phyloP scores from a whole-genome alignment of 2,329 filamentous ascomycete species.

The Cucurbitaria berberidis region DNA sequence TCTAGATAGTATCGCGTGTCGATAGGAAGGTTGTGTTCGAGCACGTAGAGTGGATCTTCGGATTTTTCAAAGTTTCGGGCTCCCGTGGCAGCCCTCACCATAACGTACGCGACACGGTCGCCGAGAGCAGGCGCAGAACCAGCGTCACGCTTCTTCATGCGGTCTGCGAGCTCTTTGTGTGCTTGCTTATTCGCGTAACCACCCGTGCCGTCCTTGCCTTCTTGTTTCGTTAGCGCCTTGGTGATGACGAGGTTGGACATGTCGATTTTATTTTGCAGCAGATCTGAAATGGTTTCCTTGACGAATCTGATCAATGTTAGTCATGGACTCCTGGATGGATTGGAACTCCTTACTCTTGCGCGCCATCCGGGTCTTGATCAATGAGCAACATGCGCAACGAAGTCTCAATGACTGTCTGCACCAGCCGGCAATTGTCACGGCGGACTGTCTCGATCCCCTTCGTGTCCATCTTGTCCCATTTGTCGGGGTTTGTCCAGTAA shows the following conservation, averaged over 20 bases:
- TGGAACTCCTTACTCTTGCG: conserved; percentile 77
- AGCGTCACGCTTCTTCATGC: conserved; percentile 96
- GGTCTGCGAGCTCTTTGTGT: conserved; percentile 91
- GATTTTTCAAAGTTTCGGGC: conserved; percentile 97
- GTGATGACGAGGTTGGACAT: conserved; percentile 99
- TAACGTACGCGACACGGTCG: conserved; percentile 97
- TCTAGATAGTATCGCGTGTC: conserved; percentile 99
- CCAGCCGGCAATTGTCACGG: conserved; percentile 92
- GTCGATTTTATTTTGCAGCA: conserved; percentile 96
- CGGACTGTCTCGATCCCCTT: conserved; percentile 99
- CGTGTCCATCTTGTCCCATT: conserved; percentile 99
- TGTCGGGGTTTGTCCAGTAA: conserved; percentile 93
- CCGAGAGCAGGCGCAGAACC: conserved; percentile 91
- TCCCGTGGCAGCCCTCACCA: conserved; percentile 87
- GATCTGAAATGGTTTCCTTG: conserved; percentile 91
- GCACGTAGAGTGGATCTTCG: conserved; percentile 94
- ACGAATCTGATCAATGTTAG: conserved; percentile 71
- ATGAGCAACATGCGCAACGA: conserved; percentile 95
- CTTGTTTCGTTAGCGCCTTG: conserved; percentile 83
- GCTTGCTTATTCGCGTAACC: conserved; percentile 88
- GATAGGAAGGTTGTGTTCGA: conserved; percentile 97
- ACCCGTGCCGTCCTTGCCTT: conserved; percentile 43
- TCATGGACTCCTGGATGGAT: conserved; percentile 47
- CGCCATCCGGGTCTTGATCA: conserved; percentile 85
- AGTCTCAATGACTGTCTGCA: conserved; percentile 97